Base-by-base conservation (phyloP, 2,329 filamentous ascomycete species). In the Calonectria hongkongensis region DNA sequence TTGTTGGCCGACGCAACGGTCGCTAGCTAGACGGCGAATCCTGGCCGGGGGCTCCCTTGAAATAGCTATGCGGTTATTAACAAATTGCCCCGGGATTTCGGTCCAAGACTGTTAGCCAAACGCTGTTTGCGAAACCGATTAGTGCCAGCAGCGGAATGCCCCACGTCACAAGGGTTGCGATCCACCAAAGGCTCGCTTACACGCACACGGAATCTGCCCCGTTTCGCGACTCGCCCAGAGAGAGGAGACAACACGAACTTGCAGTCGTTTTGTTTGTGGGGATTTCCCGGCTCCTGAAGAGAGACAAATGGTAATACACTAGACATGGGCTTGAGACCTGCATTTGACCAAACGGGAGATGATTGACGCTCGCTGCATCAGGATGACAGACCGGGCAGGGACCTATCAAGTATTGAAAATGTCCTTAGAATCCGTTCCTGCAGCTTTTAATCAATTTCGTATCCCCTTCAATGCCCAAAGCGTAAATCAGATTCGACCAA, bases 391-490 rank as follows among this genome's bases (percentile, higher is more conserved):
- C 9, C n/a, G 16, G 7, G 3, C 54, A 60, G 36, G 54, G 54
- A 60, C 54, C 33, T 60, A 60, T 60, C 36, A 27, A 18, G n/a
- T 41, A 41, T 60, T 60, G 54, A 60, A 60, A 60, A 60, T 60
- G 33, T 21, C 36, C 36, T 60, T 30, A 13, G 54, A 41, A 28
- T 39, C 36, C 54, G 33, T 60, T 25, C 33, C 25, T 51, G 48
- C 25, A 51, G 50, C 50, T 21, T 18, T 41, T 41, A 10, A 41
- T 39, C 33, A 41, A 60, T 60, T 43, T 60, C 54, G 54, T 60
- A 41, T 60, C 41, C 21, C 33, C 12, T 39, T 28, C 25, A 7
- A 60, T 60, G 21, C 39, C 54, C 25, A 39, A 39, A 60, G 54
- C 54, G 36, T 60, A 43, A 41, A 60, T 41, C 10, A 39, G 6